Evolutionary conservation across 768 basidiomycete genomes (phyloP).

Genomic region (Agrocybe pediades): DNA sequence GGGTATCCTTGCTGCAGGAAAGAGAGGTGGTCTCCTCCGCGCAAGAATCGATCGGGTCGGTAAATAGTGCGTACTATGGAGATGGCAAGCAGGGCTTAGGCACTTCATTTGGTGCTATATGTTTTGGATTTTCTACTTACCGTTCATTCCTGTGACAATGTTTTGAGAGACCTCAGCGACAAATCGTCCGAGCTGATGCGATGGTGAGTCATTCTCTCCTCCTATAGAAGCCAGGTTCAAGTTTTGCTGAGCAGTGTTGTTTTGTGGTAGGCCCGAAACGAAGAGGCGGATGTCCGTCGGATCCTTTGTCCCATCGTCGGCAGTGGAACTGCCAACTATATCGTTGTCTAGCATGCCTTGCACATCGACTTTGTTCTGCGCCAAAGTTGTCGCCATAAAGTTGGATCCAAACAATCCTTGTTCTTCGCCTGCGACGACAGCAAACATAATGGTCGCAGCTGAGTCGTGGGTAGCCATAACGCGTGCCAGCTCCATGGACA

Average conservation of each 20-base stretch:
- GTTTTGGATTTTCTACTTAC: slow-evolving; percentile 28
- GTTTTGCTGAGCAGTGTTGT: slow-evolving; percentile 39
- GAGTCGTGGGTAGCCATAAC: slow-evolving; percentile 50
- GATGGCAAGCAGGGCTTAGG: too few species aligned
- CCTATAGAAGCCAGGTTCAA: slow-evolving; percentile 40
- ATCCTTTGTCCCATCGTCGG: slow-evolving; percentile 46
- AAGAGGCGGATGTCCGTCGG: slow-evolving; percentile 55
- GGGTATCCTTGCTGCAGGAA: slow-evolving; percentile 53
- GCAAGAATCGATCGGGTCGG: slow-evolving; percentile 54
- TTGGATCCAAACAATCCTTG: slow-evolving; percentile 51
- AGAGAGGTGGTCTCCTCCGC: slow-evolving; percentile 55
- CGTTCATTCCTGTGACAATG: slow-evolving; percentile 47
- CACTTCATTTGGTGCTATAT: not conserved
- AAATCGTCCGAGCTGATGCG: slow-evolving; percentile 53
- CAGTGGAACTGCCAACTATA: slow-evolving; percentile 54
- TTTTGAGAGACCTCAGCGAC: slow-evolving; percentile 53
- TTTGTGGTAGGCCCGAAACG: slow-evolving; percentile 48
- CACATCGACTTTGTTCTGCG: slow-evolving; percentile 45
- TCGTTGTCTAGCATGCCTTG: slow-evolving; percentile 63
- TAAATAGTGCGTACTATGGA: slow-evolving; percentile 50
- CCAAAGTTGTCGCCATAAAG: slow-evolving; percentile 46
- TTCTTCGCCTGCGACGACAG: slow-evolving; percentile 53
- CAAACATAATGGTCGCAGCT: slow-evolving; percentile 53
- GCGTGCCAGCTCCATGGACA: slow-evolving; percentile 54
- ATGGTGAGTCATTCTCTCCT: slow-evolving; percentile 55